Conservation (phyloP, 345 rosid species). For the Cardiospermum halicacabum region DNA sequence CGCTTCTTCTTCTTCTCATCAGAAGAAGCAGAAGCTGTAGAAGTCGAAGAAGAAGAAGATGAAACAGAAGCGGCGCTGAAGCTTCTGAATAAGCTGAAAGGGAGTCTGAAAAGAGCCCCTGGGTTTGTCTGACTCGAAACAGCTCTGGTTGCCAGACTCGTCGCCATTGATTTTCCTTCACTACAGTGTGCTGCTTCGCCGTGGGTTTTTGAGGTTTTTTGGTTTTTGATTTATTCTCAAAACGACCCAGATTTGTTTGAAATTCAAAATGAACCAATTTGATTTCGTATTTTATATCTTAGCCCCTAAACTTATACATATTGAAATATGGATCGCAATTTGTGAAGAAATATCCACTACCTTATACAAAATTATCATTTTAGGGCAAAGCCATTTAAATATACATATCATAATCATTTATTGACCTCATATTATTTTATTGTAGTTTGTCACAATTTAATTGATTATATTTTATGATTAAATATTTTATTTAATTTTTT, state of each 20-base stretch:
- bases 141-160: slow-evolving; percentile 32
- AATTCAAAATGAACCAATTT: not conserved
- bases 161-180: slow-evolving; percentile 28
- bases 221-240: not conserved
- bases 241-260: too few species aligned
- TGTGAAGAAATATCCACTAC: too few species aligned
- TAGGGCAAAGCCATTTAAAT: too few species aligned
- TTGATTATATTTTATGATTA: too few species aligned
- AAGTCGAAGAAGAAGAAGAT: slow-evolving; percentile 21
- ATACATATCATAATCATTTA: too few species aligned
- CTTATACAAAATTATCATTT: too few species aligned
- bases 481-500: too few species aligned
- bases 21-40: slow-evolving; percentile 25
- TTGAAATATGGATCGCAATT: too few species aligned
- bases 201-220: not conserved
- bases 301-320: not conserved
- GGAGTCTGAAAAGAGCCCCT: slow-evolving; percentile 29
- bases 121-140: slow-evolving; percentile 21
- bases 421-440: too few species aligned
- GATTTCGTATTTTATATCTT: not conserved
- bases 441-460: too few species aligned
- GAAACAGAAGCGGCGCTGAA: slow-evolving; percentile 34
- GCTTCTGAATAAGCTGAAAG: slow-evolving; percentile 41
- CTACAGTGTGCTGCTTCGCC: not conserved
- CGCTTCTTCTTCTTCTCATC: slow-evolving; percentile 42